Base-by-base conservation (phyloP, 1,139 yeast genomes). In the Yamadazyma epiphylla region DNA sequence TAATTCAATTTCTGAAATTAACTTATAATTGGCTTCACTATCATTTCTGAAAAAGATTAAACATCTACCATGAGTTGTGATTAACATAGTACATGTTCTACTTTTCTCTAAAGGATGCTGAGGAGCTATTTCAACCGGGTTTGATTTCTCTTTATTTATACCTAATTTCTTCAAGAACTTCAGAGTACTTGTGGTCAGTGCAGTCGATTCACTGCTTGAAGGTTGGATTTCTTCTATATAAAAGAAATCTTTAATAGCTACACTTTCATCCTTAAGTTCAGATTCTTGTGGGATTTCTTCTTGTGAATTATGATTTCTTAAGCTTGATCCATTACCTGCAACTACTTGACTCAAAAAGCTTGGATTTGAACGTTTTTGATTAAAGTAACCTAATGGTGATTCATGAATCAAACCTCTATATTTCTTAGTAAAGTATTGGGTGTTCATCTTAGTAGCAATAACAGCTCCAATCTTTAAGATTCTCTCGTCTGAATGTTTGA, bases 401-500 rank as follows among this genome's bases (percentile, higher is more conserved):
- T 79, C 83, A 28, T 74, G 76, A 13, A 81, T 48, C 33, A 65
- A 55, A 0, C 84, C 86, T 43, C 63, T 70, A 37, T 71, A 63
- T 41, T 69, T 78, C 45, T 63, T 73, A 36, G 81, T 86, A 42
- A 83, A 70, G 0, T 38, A 26, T 3, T 72, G 80, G 0, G 78
- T 74, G 0, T 49, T 25, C 19, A 57, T 56, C 32, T 49, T 56
- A 19, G 51, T 53, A 3, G 55, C 66, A 30, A 60, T 55, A 0
- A 65, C 73, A 11, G 68, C 66, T 0, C 94, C 96, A 13, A 75
- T 70, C 39, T 76, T 76, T 30, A 87, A 43, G 1, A 88, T 70
- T 33, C 94, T 67, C 54, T 89, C 97, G 30, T 82, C 80, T 2
- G 73, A 62, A 44, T 75, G 77, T 10, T 59, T 61, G 37, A 88